Conservation (phyloP, 139 green algal genomes). For the Chlamydomonas eustigma region DNA sequence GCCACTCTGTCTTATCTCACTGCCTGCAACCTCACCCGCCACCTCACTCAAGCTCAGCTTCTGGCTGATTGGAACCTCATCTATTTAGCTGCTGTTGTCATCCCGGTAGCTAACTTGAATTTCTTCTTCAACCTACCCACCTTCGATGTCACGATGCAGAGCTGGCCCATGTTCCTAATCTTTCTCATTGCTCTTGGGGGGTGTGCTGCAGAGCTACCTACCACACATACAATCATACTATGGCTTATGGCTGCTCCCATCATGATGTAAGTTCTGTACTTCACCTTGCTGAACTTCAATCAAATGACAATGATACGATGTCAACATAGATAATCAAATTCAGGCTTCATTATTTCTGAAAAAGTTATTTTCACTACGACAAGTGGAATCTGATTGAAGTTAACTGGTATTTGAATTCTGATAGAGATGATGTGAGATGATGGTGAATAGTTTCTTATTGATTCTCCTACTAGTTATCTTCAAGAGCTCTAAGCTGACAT, state of each 20-base stretch:
- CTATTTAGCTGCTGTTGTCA: background rate
- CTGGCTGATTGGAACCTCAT: background rate
- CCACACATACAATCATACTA: background rate
- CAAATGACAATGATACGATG: too few relatives aligned
- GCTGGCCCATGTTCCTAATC: background rate
- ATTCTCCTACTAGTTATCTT: too few relatives aligned
- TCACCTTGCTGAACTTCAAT: too few relatives aligned
- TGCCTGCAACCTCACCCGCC: background rate
- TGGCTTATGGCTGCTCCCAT: background rate
- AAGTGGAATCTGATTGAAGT: too few relatives aligned
- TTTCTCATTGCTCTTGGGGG: background rate
- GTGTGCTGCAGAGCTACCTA: background rate
- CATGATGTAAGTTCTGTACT: background rate
- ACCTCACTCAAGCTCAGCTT: background rate
- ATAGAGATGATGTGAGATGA: too few relatives aligned
- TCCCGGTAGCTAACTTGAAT: background rate
- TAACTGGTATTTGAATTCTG: too few relatives aligned
- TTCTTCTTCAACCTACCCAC: background rate
- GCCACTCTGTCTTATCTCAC: background rate
- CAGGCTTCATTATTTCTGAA: too few relatives aligned
- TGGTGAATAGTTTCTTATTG: too few relatives aligned
- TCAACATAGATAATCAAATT: too few relatives aligned
- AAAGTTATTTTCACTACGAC: too few relatives aligned
- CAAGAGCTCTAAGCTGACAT: too few relatives aligned
- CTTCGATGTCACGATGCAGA: background rate